Evolutionary conservation across 2,329 filamentous ascomycete species (phyloP), one percentile per base, ranked within the genome.

Genomic region (Colletotrichum higginsianum): DNA sequence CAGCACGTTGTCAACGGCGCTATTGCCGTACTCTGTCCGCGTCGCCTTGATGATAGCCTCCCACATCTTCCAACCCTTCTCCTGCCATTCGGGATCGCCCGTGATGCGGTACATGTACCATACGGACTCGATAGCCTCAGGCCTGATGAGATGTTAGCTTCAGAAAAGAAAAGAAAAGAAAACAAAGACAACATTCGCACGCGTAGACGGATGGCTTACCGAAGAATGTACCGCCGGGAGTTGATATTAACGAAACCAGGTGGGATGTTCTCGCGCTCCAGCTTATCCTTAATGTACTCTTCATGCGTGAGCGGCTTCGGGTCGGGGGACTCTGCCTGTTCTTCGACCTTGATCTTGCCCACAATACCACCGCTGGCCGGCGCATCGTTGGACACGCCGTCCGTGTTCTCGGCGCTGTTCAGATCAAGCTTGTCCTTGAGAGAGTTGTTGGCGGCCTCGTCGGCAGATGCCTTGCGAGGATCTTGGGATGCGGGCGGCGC

Each of bases 21-120:
- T 91, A 82, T 94, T 90, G 11, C 91, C 94, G 60, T 88, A 86
- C 15, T 89, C 83, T 0, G 93, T 92, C 47, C 85, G 84, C 2
- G 94, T 95, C 42, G 90, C 86, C 44, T 86, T 86, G 67, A 92
- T 86, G 61, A 96, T 90, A 23, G 92, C 86, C 74, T 90, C 83
- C 79, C 94, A 98, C 94, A 98, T 97, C 61, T 86, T 85, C 95
- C 95, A 98, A 18, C 94, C 95, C 75, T 92, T 92, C 38, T 97
- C 94, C 79, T 92, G 92, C 87, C 94, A 94, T 5, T 82, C 81
- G 1, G 86, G 82, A 74, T 96, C 92, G 58, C 94, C 95, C 0
- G 94, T 97, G 81, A 97, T 94, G 78, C 95, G 93, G 83, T 97
- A 96, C 86, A 97, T 92, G 83, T 95, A 93, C 88, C 94, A 97